Base-by-base conservation (phyloP, 2,329 filamentous ascomycete species). In the Leptosphaerulina australis region DNA sequence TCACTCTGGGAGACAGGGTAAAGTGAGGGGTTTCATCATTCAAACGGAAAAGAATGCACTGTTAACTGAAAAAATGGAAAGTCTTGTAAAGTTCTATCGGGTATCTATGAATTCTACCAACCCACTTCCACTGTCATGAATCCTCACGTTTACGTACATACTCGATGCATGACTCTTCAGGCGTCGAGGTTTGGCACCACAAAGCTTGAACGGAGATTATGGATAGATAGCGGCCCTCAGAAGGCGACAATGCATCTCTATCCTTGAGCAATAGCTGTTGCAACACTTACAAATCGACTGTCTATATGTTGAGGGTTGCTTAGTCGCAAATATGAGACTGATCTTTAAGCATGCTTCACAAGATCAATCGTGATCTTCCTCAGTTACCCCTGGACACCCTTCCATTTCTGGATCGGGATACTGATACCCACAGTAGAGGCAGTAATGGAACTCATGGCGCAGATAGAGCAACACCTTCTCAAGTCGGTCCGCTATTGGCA, bases 351-450 rank as follows among this genome's bases (percentile, higher is more conserved):
- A 17, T 22, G 3, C 8, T 18, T 12, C 25, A 34, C 11, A 8
- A 34, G 10, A 24, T 83, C 69, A 86, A 60, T 84, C 84, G 67
- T 87, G 84, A 63, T 97, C 92, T 66, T 96, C 91, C 73, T 97
- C 94, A 0, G 85, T 88, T 26, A 87, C 47, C 0, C 94, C 94
- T 0, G 94, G 93, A 78, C 94, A 99, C 0, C 90, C 92, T 10
- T 94, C 90, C 87, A 97, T 86, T 26, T 77, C 74, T 26, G 76
- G 77, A 65, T 91, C 85, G 0, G 85, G 82, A 70, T 97, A 99
- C 43, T 79, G 78, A 72, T 82, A 88, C 71, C 97, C 97, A 75
- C 94, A 99, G 89, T 92, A 99, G 70, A 97, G 96, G 76, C 94
- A 99, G 70, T 99, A 99, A 34, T 80, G 74, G 66, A 91, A 84